Evolutionary conservation across 129 eudicot species (phyloP).

Genomic region (Calendula officinalis): DNA sequence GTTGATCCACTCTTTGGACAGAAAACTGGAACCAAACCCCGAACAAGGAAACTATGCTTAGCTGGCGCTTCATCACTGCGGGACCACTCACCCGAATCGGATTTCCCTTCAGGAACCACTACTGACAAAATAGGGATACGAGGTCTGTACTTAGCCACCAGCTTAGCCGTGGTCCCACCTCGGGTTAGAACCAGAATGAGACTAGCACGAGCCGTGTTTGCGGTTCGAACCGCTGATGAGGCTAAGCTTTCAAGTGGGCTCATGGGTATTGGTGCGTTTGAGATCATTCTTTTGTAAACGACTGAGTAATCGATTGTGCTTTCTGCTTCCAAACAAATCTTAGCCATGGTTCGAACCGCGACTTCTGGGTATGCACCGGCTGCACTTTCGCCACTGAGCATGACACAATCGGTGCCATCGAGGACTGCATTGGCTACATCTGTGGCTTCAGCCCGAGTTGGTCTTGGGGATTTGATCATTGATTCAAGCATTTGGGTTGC

Average conservation of each 20-base stretch:
- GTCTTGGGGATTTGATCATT: neutral
- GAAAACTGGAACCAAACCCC: slow-evolving; percentile 37
- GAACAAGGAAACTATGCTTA: slow-evolving; percentile 24
- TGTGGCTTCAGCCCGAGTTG: neutral
- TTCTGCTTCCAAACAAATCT: too few relatives aligned
- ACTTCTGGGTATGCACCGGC: too few relatives aligned
- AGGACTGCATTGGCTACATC: too few relatives aligned
- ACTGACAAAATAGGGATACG: slow-evolving; percentile 33
- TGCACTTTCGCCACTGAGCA: too few relatives aligned
- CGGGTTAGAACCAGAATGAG: slow-evolving; percentile 17
- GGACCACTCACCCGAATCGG: slow-evolving; percentile 23
- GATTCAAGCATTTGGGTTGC: neutral
- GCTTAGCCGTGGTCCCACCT: slow-evolving; percentile 31
- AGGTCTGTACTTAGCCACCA: slow-evolving; percentile 41
- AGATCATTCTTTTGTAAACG: neutral
- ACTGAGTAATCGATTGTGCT: too few relatives aligned
- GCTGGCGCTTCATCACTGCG: slow-evolving; percentile 30
- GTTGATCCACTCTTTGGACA: slow-evolving; percentile 28
- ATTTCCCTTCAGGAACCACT: slow-evolving; percentile 34
- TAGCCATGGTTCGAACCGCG: too few relatives aligned
- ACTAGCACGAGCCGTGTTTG: slow-evolving; percentile 6
- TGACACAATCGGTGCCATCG: too few relatives aligned
- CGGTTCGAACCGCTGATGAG: neutral
- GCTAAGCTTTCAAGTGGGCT: neutral
- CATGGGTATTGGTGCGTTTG: neutral